A percentile compares a stretch with the other conserved stretches of the same genome.
Conservation (phyloP, 2,329 filamentous ascomycete species). For the Trichoderma endophyticum region DNA sequence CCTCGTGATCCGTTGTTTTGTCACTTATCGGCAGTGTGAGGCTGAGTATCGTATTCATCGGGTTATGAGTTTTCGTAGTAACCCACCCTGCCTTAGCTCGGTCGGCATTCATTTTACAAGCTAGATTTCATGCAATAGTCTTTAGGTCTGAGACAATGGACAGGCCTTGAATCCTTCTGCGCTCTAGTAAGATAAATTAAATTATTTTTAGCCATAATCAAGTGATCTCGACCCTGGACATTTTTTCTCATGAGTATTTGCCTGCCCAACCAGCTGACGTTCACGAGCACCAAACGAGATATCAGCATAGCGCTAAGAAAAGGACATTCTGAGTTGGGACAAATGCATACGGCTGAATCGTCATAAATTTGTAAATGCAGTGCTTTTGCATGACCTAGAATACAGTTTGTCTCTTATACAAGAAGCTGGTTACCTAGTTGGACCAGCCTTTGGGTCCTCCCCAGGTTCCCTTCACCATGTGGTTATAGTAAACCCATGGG, state of each 20-base stretch:
- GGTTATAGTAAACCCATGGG: constrained; percentile 61
- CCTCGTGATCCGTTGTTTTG: neutral
- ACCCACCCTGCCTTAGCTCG: neutral
- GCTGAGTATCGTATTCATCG: neutral
- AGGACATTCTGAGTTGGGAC: neutral
- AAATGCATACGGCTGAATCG: neutral
- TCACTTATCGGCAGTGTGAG: neutral
- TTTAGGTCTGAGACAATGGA: too few relatives aligned
- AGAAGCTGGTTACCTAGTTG: neutral
- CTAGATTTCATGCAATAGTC: neutral
- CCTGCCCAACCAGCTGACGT: neutral
- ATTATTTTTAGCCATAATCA: neutral
- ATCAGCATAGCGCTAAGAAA: neutral
- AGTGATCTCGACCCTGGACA: neutral
- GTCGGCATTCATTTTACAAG: neutral
- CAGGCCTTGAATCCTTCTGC: neutral
- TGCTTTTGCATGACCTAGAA: neutral
- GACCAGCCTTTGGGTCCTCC: constrained; percentile 55
- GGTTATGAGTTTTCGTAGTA: neutral
- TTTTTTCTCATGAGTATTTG: neutral
- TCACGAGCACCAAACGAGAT: neutral
- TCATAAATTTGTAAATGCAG: neutral
- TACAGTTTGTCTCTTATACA: neutral
- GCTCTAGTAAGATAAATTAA: fast-evolving
- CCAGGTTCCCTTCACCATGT: constrained; percentile 61